These are phyloP conservation scores for Carex littledalei DNA, from an alignment of 176 grass and related monocot species.

Conservation along the genomic window DNA sequence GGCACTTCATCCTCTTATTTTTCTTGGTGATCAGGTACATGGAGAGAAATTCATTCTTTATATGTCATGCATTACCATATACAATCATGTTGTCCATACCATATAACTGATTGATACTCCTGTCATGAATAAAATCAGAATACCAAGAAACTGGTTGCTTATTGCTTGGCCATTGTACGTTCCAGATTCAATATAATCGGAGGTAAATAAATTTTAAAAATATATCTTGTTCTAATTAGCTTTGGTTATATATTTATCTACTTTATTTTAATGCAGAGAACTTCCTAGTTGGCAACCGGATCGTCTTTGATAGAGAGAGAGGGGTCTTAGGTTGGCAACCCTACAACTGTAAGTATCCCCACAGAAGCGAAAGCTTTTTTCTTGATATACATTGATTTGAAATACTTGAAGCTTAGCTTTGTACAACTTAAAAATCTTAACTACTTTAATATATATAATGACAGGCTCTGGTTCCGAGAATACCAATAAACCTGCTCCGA, in stretches of 20 bases:
- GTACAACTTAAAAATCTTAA: neutral
- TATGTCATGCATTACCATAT: neutral
- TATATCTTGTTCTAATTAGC: neutral
- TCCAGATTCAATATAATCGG: slow-evolving; percentile 51
- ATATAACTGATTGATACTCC: neutral
- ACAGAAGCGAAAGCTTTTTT: neutral
- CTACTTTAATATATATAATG: neutral
- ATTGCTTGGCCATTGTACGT: slow-evolving; percentile 37
- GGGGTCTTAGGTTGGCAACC: slow-evolving; percentile 43
- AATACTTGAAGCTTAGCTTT: neutral
- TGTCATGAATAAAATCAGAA: neutral
- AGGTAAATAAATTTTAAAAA: slow-evolving; percentile 25
- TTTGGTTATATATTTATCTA: neutral
- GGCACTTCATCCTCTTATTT: neutral
- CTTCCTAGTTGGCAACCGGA: slow-evolving; percentile 52
- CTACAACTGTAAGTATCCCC: slow-evolving; percentile 41
- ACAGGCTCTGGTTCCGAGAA: neutral
- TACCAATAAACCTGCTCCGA: neutral
- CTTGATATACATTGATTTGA: neutral
- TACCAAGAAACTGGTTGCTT: neutral
- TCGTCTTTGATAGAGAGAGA: slow-evolving; percentile 48
- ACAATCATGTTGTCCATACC: neutral
- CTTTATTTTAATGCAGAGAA: slow-evolving; percentile 41
- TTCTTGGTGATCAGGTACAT: fast-evolving
- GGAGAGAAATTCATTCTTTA: neutral